Evolutionary conservation across 371 early-diverging fungal genomes (phyloP).

Genomic region (Mucor mucedo): DNA sequence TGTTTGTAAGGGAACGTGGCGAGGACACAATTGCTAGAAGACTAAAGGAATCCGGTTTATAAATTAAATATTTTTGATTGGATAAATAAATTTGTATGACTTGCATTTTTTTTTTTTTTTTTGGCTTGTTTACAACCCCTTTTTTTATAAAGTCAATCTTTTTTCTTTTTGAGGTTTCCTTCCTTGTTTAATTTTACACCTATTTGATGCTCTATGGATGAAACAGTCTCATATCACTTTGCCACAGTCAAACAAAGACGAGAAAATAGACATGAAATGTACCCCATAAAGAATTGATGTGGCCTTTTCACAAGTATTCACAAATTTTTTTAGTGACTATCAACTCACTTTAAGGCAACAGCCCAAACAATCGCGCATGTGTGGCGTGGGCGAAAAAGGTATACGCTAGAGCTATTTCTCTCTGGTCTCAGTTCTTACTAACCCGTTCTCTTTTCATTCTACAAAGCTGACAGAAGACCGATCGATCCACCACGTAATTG

Average conservation of each 20-base stretch:
- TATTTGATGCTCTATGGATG: constrained; percentile 44
- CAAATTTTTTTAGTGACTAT: constrained; percentile 54
- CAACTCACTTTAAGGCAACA: constrained; percentile 84
- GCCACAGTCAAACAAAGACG: constrained; percentile 60
- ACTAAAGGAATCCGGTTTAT: constrained; percentile 37
- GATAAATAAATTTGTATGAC: constrained; percentile 4
- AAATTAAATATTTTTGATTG: constrained; percentile 7
- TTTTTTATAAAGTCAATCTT: constrained; percentile 1
- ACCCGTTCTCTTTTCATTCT: not conserved
- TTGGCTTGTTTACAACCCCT: too few relatives aligned
- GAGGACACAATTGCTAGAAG: constrained; percentile 39
- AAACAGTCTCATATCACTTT: constrained; percentile 63
- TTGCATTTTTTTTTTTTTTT: constrained; percentile 3
- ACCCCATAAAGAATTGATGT: constrained; percentile 9
- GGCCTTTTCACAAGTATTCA: not conserved
- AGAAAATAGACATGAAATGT: constrained; percentile 62
- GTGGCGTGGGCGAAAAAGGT: constrained; percentile 93
- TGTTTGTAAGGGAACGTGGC: constrained; percentile 25
- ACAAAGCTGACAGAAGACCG: constrained; percentile 87
- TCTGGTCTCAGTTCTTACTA: not conserved
- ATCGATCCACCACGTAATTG: constrained; percentile 88
- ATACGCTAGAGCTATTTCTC: constrained; percentile 4
- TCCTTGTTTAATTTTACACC: constrained; percentile 10
- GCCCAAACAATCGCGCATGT: constrained; percentile 92
- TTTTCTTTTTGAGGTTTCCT: not conserved